phyloP scores from a whole-genome alignment of 2,329 filamentous ascomycete species.

The Rhinocladiella similis region DNA sequence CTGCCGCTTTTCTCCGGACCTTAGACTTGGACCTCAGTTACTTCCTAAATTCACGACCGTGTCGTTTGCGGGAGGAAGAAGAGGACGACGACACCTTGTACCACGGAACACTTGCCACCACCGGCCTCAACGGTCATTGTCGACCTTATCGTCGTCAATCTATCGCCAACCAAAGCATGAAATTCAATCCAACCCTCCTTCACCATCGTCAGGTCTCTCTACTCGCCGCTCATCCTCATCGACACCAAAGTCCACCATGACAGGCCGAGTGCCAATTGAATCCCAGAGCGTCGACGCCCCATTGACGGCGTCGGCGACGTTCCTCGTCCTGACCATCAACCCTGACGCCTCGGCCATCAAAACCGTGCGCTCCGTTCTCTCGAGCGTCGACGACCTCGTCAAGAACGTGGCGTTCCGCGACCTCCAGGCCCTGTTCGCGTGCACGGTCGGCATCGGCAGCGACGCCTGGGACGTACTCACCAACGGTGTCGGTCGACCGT shows the following conservation, averaged over 20 bases:
- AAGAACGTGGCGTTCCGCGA: conserved; percentile 58
- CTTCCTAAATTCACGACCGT: background rate
- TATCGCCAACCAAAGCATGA: background rate
- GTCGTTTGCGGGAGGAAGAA: too few relatives aligned
- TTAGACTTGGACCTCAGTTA: background rate
- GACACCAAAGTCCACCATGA: background rate
- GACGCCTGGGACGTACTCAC: conserved; percentile 53
- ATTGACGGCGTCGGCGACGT: conserved; percentile 55
- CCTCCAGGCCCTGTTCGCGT: conserved; percentile 47
- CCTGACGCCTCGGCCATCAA: conserved; percentile 35
- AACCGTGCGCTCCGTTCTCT: conserved; percentile 48
- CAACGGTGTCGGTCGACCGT: conserved; percentile 42
- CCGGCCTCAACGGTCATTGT: background rate
- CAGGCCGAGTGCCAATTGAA: conserved; percentile 36
- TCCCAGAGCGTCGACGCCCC: conserved; percentile 52
- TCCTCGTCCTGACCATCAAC: conserved; percentile 51
- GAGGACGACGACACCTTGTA: too few relatives aligned
- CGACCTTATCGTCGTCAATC: background rate
- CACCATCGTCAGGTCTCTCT: too few relatives aligned
- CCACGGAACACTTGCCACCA: background rate
- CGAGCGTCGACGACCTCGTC: conserved; percentile 46
- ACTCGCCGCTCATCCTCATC: too few relatives aligned
- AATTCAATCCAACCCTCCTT: too few relatives aligned
- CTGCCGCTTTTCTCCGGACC: background rate
- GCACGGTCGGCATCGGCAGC: conserved; percentile 57